phyloP scores from a whole-genome alignment of 768 basidiomycete species.

The Holtermanniella nyarrowii region DNA sequence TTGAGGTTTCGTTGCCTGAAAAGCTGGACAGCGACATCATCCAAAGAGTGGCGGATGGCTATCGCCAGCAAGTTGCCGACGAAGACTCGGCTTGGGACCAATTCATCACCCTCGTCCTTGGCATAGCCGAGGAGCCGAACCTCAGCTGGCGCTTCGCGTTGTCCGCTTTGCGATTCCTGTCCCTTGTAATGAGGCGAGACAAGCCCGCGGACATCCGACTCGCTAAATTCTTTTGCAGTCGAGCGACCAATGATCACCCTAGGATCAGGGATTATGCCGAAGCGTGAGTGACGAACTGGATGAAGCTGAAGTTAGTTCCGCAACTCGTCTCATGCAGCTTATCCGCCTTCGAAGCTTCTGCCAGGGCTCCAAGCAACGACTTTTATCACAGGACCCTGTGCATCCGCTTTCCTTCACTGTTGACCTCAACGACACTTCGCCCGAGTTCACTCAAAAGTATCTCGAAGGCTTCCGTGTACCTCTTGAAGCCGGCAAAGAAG shows the following conservation, averaged over 20 bases:
- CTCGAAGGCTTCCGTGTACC: conserved; percentile 53
- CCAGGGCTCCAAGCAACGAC: conserved; percentile 51
- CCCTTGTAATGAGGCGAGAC: conserved; percentile 22
- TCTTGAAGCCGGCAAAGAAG: conserved; percentile 33
- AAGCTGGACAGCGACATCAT: conserved; percentile 14
- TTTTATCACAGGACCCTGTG: conserved; percentile 53
- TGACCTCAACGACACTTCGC: conserved; percentile 46
- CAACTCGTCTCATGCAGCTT: conserved; percentile 56
- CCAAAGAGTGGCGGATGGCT: conserved; percentile 7
- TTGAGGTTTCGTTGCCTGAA: conserved; percentile 2
- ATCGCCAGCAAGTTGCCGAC: conserved; percentile 1
- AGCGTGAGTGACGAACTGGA: conserved; percentile 10
- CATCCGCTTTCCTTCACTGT: conserved; percentile 59
- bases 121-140: conserved; percentile 14
- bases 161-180: conserved; percentile 18
- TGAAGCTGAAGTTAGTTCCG: conserved; percentile 52
- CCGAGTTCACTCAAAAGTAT: conserved; percentile 50
- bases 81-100: conserved; percentile 20
- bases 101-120: conserved; percentile 20
- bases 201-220: conserved; percentile 23
- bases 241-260: conserved; percentile 32
- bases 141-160: conserved; percentile 33
- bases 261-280: conserved; percentile 30
- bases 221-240: conserved; percentile 26
- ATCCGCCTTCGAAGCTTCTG: conserved; percentile 70